Evolutionary conservation across 2,329 filamentous ascomycete species (phyloP).

Genomic region (Fusarium robinianum): DNA sequence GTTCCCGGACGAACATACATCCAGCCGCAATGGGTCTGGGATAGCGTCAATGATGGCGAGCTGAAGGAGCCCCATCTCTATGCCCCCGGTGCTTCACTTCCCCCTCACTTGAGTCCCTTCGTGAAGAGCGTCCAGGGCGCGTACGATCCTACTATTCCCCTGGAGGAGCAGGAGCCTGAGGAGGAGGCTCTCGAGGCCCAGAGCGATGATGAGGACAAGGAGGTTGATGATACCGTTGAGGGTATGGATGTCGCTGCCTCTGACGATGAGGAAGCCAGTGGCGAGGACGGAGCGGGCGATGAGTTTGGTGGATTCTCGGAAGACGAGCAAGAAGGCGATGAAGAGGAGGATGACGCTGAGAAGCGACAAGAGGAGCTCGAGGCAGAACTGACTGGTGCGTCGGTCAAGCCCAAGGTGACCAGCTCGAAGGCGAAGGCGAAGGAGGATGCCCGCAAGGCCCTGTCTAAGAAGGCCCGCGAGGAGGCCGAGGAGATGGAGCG

Average conservation of each 20-base stretch:
- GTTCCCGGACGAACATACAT: constrained; percentile 92
- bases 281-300: constrained; percentile 54
- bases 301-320: constrained; percentile 55
- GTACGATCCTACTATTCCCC: constrained; percentile 86
- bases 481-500: constrained; percentile 89
- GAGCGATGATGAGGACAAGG: constrained; percentile 55
- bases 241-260: constrained; percentile 57
- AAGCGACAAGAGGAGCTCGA: constrained; percentile 89
- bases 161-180: constrained; percentile 87
- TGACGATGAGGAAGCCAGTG: constrained; percentile 51
- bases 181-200: constrained; percentile 77
- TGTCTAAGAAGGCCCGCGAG: constrained; percentile 70
- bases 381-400: constrained; percentile 80
- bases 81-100: constrained; percentile 84
- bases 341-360: constrained; percentile 64
- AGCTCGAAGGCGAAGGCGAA: constrained; percentile 63
- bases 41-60: constrained; percentile 90
- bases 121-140: constrained; percentile 84
- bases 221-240: constrained; percentile 51
- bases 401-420: constrained; percentile 53
- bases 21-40: constrained; percentile 99
- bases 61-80: constrained; percentile 86
- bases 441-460: constrained; percentile 70
- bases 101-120: constrained; percentile 95
- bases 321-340: constrained; percentile 49